Percentiles rank a stretch among this genome's conserved stretches.
phyloP scores from a whole-genome alignment of 805 yeast genomes.

The Saccharomycopsis sp. region DNA sequence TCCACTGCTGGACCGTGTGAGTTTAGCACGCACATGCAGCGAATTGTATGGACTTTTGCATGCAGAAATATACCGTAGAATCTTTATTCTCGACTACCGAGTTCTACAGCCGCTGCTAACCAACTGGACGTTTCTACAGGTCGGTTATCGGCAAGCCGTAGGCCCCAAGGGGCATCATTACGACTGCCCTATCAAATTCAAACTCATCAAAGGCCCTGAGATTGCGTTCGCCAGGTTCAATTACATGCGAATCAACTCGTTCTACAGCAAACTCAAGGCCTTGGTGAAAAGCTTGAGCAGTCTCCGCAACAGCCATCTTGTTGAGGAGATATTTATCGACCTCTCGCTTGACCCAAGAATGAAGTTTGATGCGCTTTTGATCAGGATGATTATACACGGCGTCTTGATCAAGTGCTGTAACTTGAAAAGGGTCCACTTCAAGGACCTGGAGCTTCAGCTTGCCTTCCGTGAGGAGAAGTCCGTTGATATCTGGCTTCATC shows the following conservation, averaged over 20 bases:
- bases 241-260: background rate
- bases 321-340: background rate
- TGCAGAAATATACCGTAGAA: background rate
- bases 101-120: background rate
- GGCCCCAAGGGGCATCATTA: background rate
- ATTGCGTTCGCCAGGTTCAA: background rate
- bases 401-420: background rate
- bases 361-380: background rate
- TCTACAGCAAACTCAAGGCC: background rate
- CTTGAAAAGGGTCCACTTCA: background rate
- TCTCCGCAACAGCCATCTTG: background rate
- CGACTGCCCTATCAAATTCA: background rate
- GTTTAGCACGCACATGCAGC: background rate
- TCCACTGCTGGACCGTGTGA: background rate
- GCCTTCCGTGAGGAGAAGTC: background rate
- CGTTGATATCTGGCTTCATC: background rate
- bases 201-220: background rate
- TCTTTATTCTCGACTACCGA: background rate
- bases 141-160: background rate
- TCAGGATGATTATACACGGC: background rate
- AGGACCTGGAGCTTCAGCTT: background rate
- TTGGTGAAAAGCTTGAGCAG: background rate
- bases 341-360: background rate
- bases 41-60: background rate
- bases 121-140: background rate